Evolutionary conservation across 2,329 filamentous ascomycete genomes (phyloP).

Genomic region (Trichoderma pleuroti): DNA sequence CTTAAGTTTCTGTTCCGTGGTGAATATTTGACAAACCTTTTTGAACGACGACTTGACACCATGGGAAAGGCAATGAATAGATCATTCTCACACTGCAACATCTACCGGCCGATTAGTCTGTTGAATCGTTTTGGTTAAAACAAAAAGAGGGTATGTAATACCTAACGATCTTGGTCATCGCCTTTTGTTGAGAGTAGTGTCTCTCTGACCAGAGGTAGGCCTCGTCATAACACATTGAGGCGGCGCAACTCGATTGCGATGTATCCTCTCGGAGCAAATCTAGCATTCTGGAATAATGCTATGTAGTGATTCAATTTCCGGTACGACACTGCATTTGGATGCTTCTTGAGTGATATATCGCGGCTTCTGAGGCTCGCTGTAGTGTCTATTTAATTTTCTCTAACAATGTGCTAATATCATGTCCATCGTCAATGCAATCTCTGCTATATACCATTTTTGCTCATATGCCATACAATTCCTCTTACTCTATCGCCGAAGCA

Average conservation of each 20-base stretch:
- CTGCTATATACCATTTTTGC: background rate
- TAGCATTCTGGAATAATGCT: background rate
- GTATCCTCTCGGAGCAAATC: background rate
- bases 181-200: background rate
- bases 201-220: background rate
- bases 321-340: background rate
- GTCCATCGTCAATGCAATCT: background rate
- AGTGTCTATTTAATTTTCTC: constrained; percentile 6
- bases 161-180: background rate
- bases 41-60: background rate
- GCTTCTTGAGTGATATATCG: background rate
- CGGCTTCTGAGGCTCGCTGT: background rate
- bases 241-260: background rate
- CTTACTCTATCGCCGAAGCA: constrained; percentile 11
- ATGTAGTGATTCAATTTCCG: background rate
- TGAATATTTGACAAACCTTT: background rate
- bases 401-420: background rate
- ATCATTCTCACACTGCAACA: background rate
- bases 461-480: background rate
- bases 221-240: background rate
- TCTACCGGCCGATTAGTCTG: background rate
- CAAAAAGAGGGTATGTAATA: background rate
- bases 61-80: background rate
- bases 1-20: too few relatives aligned
- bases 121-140: background rate